phyloP scores from a whole-genome alignment of 345 rosid species.

The Rhodamnia rubescens region DNA sequence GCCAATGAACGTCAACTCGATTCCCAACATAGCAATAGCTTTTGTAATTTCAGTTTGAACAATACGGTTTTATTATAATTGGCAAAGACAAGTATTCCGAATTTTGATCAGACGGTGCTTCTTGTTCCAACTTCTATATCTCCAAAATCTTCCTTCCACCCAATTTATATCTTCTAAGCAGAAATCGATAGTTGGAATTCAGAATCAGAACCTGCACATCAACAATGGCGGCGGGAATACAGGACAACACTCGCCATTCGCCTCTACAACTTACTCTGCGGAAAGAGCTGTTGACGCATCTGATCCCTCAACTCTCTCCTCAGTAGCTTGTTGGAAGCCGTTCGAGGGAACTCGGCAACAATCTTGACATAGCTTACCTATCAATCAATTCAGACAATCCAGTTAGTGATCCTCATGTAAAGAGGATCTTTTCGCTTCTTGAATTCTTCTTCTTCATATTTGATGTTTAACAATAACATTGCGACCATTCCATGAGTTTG shows the following conservation, averaged over 20 bases:
- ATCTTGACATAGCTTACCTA: constrained; percentile 74
- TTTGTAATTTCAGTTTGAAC: neutral
- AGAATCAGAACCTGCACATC: neutral
- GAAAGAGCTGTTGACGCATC: constrained; percentile 32
- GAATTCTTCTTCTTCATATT: neutral
- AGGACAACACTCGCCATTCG: neutral
- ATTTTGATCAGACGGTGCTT: neutral
- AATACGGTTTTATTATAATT: neutral
- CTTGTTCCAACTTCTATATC: neutral
- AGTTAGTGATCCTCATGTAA: neutral
- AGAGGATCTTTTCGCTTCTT: neutral
- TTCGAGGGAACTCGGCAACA: constrained; percentile 60
- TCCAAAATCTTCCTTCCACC: neutral
- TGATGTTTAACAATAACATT: neutral
- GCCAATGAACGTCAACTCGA: neutral
- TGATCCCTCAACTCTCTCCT: constrained; percentile 71
- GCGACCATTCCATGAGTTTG: neutral
- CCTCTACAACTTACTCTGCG: constrained; percentile 31
- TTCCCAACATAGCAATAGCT: neutral
- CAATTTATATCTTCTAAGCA: neutral
- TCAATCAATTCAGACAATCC: neutral
- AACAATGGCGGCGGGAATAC: neutral
- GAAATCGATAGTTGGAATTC: neutral
- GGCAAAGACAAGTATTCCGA: neutral
- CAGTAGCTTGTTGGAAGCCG: constrained; percentile 73